phyloP scores from a whole-genome alignment of 1,284 basidiomycete genomes.

The Cutaneotrichosporon daszewskae region DNA sequence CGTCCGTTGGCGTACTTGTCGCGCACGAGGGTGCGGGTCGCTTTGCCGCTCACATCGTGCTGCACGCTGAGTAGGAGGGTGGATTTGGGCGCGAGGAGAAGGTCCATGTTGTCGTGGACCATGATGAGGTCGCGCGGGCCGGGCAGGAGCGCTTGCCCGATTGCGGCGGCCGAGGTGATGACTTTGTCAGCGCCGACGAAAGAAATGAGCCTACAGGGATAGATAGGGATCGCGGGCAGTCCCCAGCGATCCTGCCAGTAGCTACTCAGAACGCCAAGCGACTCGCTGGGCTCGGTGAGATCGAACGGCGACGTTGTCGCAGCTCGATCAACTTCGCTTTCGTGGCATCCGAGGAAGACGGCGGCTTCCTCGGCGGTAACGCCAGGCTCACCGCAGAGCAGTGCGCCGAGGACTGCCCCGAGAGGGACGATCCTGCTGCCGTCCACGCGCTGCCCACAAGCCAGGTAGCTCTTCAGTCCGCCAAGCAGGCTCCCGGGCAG shows the following conservation, averaged over 20 bases:
- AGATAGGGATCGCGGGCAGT: too few species aligned
- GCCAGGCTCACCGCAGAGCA: too few species aligned
- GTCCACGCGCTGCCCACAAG: too few species aligned
- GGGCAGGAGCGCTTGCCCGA: background rate
- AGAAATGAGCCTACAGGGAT: background rate
- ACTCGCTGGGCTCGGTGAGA: slow-evolving; percentile 2
- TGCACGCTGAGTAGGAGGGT: background rate
- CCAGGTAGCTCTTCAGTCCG: background rate
- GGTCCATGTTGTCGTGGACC: slow-evolving; percentile 5
- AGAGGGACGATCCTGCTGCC: too few species aligned
- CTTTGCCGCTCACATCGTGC: slow-evolving; percentile 3
- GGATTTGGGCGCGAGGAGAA: background rate
- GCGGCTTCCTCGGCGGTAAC: too few species aligned
- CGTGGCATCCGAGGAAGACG: too few species aligned
- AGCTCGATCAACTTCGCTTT: background rate
- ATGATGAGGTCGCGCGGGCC: slow-evolving; percentile 3
- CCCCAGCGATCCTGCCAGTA: too few species aligned
- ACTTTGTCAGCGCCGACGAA: background rate
- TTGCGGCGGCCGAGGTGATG: slow-evolving; percentile 2
- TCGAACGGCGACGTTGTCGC: background rate
- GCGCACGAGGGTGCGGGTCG: slow-evolving; percentile 5
- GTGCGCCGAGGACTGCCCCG: too few species aligned
- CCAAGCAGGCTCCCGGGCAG: background rate
- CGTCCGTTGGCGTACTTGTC: slow-evolving; percentile 12
- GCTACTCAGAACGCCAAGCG: too few species aligned